Evolutionary conservation across 208 protist species (phyloP), one percentile per base, ranked within the genome.

Genomic region (Acanthamoeba castellanii): DNA sequence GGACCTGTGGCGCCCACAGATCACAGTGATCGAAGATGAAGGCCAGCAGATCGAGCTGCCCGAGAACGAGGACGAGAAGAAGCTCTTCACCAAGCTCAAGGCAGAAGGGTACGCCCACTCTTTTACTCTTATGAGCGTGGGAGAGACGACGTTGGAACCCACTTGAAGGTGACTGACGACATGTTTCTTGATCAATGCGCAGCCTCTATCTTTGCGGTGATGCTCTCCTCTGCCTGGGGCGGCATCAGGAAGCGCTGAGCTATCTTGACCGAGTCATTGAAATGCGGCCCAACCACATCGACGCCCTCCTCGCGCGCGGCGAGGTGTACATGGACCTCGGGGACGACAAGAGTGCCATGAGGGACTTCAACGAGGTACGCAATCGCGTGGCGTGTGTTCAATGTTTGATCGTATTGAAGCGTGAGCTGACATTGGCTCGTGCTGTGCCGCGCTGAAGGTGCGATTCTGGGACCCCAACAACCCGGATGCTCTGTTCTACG

Each of bases 401-500:
- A 0, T 34, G 32, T 30, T n/a, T 34, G 25, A 13, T 74, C 22
- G 66, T 74, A 16, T 74, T 6, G 13, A 27, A 6, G 22, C 13
- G 57, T 61, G 20, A 32, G 22, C 32, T 76, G 14, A 30, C 68
- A 42, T 37, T 22, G 68, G 16, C 68, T 32, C 68, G 13, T 16
- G 13, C 57, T 25, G 57, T 76, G 68, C 7, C 32, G 14, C 22
- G 14, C 6, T 32, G 18, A 5, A 82, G 74, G 74, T 82, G 20
- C 74, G 74, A 3, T 82, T 82, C 74, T 82, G 74, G 74, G 74
- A 82, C 30, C 74, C 74, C 22, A 82, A 82, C 74, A 82, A 82
- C 45, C 74, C 74, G 6, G 74, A 82, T 22, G 74, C 74, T 0
- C 74, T 82, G 9, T 82, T 82, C 74, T 82, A 82, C 45, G 74